These are phyloP conservation scores for Fusarium sp. DNA, from an alignment of 2,329 filamentous ascomycete species.

Conservation along the genomic window DNA sequence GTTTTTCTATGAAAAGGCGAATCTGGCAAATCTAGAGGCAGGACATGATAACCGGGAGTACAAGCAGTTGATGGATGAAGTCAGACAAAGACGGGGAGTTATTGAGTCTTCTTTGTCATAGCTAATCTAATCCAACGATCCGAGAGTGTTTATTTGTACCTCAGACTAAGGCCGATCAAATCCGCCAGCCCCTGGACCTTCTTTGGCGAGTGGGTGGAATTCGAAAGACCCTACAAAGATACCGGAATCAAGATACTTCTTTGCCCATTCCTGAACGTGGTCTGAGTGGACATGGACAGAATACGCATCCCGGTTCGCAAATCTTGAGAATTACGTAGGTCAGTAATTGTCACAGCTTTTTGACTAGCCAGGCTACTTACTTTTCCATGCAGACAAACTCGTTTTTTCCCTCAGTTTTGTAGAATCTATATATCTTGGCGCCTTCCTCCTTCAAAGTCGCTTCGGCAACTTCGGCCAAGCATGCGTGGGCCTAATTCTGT, in stretches of 20 bases:
- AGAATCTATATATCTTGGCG: slow-evolving; percentile 26
- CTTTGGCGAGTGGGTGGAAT: slow-evolving; percentile 15
- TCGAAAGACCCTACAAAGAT: slow-evolving; percentile 20
- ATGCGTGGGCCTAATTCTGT: not conserved
- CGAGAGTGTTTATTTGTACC: too few species aligned
- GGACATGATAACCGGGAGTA: slow-evolving; percentile 19
- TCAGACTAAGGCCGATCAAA: slow-evolving; percentile 15
- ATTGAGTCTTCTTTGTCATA: too few species aligned
- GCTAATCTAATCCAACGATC: too few species aligned
- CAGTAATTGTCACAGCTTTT: not conserved
- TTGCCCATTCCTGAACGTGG: slow-evolving; percentile 21
- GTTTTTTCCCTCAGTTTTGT: slow-evolving; percentile 16
- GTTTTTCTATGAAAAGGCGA: not conserved
- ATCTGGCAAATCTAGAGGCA: not conserved
- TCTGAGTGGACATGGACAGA: slow-evolving; percentile 11
- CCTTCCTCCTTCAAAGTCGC: slow-evolving; percentile 8
- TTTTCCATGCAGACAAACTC: slow-evolving; percentile 25
- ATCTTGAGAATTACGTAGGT: not conserved
- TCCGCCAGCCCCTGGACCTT: slow-evolving; percentile 12
- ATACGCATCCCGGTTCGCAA: slow-evolving; percentile 15
- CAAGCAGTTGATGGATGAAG: not conserved
- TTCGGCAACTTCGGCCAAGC: slow-evolving; percentile 17
- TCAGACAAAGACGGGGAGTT: not conserved
- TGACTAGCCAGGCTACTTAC: not conserved
- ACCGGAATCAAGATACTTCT: slow-evolving; percentile 19